Percentiles rank a stretch among this genome's conserved stretches.
phyloP scores from a whole-genome alignment of 192 early-diverging fungal species.

The Coemansia sp. region DNA sequence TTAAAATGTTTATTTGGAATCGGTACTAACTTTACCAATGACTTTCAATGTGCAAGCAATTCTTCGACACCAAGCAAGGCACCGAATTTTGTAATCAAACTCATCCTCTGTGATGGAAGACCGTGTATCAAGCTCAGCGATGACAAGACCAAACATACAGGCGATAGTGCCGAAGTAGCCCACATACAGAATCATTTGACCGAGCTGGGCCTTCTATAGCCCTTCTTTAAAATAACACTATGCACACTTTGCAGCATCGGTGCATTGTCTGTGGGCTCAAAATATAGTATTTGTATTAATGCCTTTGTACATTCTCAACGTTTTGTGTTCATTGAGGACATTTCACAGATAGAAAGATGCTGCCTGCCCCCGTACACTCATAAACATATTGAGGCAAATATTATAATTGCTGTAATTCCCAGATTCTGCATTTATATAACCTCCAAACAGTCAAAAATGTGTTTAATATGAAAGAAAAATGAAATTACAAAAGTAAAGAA shows the following conservation, averaged over 20 bases:
- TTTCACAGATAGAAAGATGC: no score
- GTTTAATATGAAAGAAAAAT: not conserved
- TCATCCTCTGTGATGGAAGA: slow-evolving; percentile 57
- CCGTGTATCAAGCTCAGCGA: slow-evolving; percentile 73
- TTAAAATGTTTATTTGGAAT: slow-evolving; percentile 67
- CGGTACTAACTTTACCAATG: slow-evolving; percentile 75
- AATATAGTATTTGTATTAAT: no score
- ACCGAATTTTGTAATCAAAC: slow-evolving; percentile 76
- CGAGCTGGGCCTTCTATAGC: slow-evolving; percentile 14
- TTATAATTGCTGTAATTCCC: no score
- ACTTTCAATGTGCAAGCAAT: slow-evolving; percentile 51
- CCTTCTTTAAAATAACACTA: not conserved
- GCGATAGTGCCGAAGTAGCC: slow-evolving; percentile 53
- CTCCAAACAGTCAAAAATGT: no score
- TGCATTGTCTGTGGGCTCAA: no score
- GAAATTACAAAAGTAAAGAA: not conserved
- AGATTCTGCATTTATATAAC: no score
- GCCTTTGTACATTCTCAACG: no score
- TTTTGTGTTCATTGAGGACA: no score
- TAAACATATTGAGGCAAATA: no score
- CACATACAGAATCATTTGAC: slow-evolving; percentile 48
- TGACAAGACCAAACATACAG: slow-evolving; percentile 61
- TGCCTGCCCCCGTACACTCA: no score
- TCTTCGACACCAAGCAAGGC: slow-evolving; percentile 43
- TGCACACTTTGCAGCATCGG: not conserved